Percentiles rank a stretch among this genome's conserved stretches.
Conservation (phyloP, 306 rosid genomes). For the Cyamopsis tetragonoloba region DNA sequence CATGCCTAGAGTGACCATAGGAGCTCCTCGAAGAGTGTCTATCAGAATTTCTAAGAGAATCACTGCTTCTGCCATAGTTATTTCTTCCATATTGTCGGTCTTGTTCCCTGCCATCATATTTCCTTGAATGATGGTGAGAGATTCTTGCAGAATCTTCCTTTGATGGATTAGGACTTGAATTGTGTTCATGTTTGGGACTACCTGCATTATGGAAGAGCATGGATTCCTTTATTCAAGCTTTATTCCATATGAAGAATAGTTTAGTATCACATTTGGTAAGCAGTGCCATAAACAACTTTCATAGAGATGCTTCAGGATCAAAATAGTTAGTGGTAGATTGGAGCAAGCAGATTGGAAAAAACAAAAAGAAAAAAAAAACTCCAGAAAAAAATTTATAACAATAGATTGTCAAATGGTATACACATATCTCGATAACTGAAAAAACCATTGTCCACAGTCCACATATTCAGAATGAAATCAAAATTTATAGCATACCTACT, state of each 20-base stretch:
- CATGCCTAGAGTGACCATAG: slow-evolving; percentile 60
- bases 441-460: too few species aligned
- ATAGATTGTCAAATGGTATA: background rate
- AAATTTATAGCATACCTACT: background rate
- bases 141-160: slow-evolving; percentile 43
- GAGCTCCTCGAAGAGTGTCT: slow-evolving; percentile 54
- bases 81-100: slow-evolving; percentile 51
- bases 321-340: background rate
- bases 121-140: slow-evolving; percentile 48
- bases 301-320: background rate
- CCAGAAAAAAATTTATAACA: background rate
- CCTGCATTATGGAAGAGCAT: slow-evolving; percentile 39
- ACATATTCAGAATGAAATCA: background rate
- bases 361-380: background rate
- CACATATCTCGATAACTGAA: background rate
- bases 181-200: slow-evolving; percentile 51
- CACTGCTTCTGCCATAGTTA: slow-evolving; percentile 52
- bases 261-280: background rate
- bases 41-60: slow-evolving; percentile 61
- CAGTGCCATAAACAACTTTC: background rate
- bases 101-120: slow-evolving; percentile 49
- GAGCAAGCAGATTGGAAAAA: slow-evolving; percentile 3
- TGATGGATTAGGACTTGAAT: slow-evolving; percentile 48
- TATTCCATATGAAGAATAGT: background rate
- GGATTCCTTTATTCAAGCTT: slow-evolving; percentile 14